Evolutionary conservation across 1,139 yeast genomes (phyloP).

Genomic region (Scheffersomyces illinoinensis): DNA sequence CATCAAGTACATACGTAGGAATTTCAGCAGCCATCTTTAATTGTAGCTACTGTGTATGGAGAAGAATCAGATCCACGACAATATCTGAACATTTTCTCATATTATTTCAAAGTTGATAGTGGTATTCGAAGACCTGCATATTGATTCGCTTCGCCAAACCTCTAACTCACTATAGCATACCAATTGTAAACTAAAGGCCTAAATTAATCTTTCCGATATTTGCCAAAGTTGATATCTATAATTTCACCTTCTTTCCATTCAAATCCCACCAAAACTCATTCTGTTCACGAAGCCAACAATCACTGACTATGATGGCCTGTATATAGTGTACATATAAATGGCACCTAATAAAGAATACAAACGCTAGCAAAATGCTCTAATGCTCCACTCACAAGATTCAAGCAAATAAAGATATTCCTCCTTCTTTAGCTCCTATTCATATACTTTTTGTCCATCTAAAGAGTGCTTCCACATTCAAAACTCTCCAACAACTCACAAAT

Average conservation of each 20-base stretch:
- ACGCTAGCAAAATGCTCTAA: not conserved
- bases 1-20: constrained; percentile 50
- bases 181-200: not conserved
- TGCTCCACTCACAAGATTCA: not conserved
- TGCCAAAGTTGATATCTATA: too few species aligned
- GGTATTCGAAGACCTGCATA: not conserved
- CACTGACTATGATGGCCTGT: not conserved
- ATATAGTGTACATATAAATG: not conserved
- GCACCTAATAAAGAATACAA: not conserved
- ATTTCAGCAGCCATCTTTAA: constrained; percentile 44
- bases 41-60: not conserved
- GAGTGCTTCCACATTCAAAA: not conserved
- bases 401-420: not conserved
- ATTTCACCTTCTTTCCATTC: not conserved
- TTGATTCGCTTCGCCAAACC: not conserved
- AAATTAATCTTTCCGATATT: too few species aligned
- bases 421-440: not conserved
- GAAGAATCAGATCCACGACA: not conserved
- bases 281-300: not conserved
- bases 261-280: not conserved
- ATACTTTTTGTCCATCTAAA: not conserved
- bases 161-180: not conserved
- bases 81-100: not conserved
- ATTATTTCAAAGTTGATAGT: too few species aligned
- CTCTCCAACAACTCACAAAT: not conserved